A percentile compares a stretch with the other conserved stretches of the same genome.
These are phyloP conservation scores for Metschnikowia baotianmanensis DNA, from an alignment of 805 yeast species.

Conservation along the genomic window DNA sequence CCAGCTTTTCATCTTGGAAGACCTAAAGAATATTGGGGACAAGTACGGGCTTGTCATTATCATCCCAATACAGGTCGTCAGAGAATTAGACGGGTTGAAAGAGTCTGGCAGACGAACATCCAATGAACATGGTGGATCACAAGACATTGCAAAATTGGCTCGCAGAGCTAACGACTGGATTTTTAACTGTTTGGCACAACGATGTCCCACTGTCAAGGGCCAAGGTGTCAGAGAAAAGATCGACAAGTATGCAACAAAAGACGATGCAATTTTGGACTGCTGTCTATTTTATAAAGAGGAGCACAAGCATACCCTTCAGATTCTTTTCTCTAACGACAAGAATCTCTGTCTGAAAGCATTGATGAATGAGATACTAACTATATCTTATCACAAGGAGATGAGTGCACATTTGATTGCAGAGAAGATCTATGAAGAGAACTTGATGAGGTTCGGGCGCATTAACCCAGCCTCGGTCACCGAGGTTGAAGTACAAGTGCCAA, in stretches of 20 bases:
- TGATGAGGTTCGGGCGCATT: constrained; percentile 22
- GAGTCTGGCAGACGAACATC: constrained; percentile 21
- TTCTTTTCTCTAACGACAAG: constrained; percentile 77
- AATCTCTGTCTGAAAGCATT: constrained; percentile 80
- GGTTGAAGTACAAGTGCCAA: constrained; percentile 12
- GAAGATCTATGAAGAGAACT: constrained; percentile 38
- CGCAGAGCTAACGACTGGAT: constrained; percentile 81
- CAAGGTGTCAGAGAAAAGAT: constrained; percentile 59
- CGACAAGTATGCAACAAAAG: constrained; percentile 49
- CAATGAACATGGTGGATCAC: not conserved
- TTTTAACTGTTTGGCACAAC: constrained; percentile 53
- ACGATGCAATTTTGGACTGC: constrained; percentile 85
- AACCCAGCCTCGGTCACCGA: constrained; percentile 5
- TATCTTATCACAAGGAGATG: constrained; percentile 49
- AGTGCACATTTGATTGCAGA: constrained; percentile 42
- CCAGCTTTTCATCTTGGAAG: constrained; percentile 59
- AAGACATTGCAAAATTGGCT: constrained; percentile 55
- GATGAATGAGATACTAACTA: constrained; percentile 61
- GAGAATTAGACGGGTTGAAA: constrained; percentile 84
- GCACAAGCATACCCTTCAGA: constrained; percentile 39
- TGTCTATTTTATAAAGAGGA: constrained; percentile 58
- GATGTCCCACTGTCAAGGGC: constrained; percentile 52
- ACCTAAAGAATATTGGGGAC: constrained; percentile 40
- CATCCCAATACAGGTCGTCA: constrained; percentile 67
- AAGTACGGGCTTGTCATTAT: constrained; percentile 51